These are phyloP conservation scores for Calophaca sinica DNA, from an alignment of 306 rosid species.

Conservation along the genomic window DNA sequence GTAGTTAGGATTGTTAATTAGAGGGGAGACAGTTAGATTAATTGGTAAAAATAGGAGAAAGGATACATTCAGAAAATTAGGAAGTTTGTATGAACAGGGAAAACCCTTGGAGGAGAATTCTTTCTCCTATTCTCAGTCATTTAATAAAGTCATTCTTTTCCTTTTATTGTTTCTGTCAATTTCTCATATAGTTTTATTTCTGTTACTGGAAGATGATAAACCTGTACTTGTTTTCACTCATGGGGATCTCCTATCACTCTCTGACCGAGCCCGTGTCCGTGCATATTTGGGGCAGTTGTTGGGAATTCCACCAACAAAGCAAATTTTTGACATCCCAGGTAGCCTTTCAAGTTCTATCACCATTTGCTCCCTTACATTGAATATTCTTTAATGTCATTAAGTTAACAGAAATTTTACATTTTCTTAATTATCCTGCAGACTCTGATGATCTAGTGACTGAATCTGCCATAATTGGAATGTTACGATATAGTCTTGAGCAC, in stretches of 20 bases:
- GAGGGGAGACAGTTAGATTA: neutral
- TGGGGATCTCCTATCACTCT: conserved; percentile 81
- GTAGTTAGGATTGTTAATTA: too few relatives aligned
- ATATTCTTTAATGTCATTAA: neutral
- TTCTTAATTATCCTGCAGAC: conserved; percentile 55
- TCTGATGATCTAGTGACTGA: conserved; percentile 60
- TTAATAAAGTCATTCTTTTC: neutral
- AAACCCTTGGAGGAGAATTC: neutral
- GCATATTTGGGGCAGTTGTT: conserved; percentile 71
- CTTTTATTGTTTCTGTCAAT: neutral
- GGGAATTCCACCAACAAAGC: conserved; percentile 74
- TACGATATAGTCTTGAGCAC: conserved; percentile 75
- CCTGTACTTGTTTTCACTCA: conserved; percentile 82
- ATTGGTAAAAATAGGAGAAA: neutral
- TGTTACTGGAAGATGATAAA: conserved; percentile 72
- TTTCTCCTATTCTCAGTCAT: neutral
- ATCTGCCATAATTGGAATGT: conserved; percentile 65
- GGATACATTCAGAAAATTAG: neutral
- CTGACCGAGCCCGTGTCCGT: conserved; percentile 68
- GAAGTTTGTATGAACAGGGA: neutral
- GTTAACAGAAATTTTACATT: neutral
- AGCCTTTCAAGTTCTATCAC: conserved; percentile 28
- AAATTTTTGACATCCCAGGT: conserved; percentile 95
- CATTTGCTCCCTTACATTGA: conserved; percentile 19
- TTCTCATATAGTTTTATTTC: conserved; percentile 8